A percentile compares a stretch with the other conserved stretches of the same genome.
Evolutionary conservation across 2,329 filamentous ascomycete genomes (phyloP).

Genomic region (Aspergillus versicolor): DNA sequence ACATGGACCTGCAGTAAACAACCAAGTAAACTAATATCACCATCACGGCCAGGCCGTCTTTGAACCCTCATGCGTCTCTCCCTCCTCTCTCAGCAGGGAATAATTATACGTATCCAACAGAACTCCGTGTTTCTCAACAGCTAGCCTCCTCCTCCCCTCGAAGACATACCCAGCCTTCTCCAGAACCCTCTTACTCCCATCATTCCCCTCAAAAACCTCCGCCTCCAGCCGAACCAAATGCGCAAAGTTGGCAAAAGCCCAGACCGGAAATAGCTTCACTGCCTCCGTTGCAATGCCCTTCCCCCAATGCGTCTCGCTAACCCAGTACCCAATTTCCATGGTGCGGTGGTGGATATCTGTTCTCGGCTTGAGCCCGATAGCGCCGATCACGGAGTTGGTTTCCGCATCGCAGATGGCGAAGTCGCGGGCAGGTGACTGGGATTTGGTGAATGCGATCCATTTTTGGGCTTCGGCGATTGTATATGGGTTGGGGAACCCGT

Average conservation of each 20-base stretch:
- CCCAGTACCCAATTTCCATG: slow-evolving; percentile 13
- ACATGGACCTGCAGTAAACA: too few species aligned
- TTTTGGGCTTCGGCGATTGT: neutral
- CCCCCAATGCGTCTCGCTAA: slow-evolving; percentile 11
- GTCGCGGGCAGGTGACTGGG: neutral
- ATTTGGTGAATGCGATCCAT: neutral
- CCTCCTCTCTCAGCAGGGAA: slow-evolving; percentile 1
- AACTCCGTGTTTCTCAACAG: slow-evolving; percentile 8
- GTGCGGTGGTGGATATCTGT: slow-evolving; percentile 8
- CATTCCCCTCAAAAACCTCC: slow-evolving; percentile 8
- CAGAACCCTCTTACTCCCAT: slow-evolving; percentile 9
- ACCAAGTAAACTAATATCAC: too few species aligned
- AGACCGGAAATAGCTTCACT: neutral
- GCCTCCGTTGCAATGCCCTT: slow-evolving; percentile 11
- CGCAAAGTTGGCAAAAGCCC: slow-evolving; percentile 6
- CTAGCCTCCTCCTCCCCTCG: slow-evolving; percentile 6
- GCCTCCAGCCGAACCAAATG: slow-evolving; percentile 10
- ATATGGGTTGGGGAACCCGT: slow-evolving; percentile 13
- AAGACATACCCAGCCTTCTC: slow-evolving; percentile 9
- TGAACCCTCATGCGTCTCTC: neutral
- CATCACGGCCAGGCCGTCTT: too few species aligned
- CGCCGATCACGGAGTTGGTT: slow-evolving; percentile 4
- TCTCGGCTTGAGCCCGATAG: neutral
- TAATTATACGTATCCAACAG: slow-evolving; percentile 7
- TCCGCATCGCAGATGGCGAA: neutral